Conservation (phyloP, 768 basidiomycete species). For the Kwoniella europaea region DNA sequence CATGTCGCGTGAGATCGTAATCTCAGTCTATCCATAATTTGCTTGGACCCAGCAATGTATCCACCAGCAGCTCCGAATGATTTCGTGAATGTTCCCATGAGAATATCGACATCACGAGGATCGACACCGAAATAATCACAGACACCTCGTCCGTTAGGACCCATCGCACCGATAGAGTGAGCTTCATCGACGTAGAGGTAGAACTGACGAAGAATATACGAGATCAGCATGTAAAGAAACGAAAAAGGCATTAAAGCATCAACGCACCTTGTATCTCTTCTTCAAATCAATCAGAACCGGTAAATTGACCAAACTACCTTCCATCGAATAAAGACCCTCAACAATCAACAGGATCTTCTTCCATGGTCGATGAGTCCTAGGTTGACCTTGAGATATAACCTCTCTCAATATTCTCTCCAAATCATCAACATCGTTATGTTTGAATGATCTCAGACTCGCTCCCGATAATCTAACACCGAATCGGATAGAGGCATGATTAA, state of each 20-base stretch:
- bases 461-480: slow-evolving; percentile 88
- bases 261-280: slow-evolving; percentile 86
- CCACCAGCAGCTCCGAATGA: slow-evolving; percentile 71
- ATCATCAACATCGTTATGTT: slow-evolving; percentile 90
- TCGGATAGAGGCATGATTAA: slow-evolving; percentile 94
- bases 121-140: slow-evolving; percentile 89
- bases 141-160: slow-evolving; percentile 91
- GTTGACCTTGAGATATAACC: slow-evolving; percentile 94
- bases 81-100: slow-evolving; percentile 97
- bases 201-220: slow-evolving; percentile 66
- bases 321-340: slow-evolving; percentile 97
- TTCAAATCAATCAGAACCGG: slow-evolving; percentile 84
- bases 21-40: slow-evolving; percentile 79
- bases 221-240: background rate
- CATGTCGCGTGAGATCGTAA: slow-evolving; percentile 77
- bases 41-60: slow-evolving; percentile 84
- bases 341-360: slow-evolving; percentile 95
- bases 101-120: slow-evolving; percentile 80
- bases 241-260: background rate
- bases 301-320: slow-evolving; percentile 88
- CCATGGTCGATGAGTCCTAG: slow-evolving; percentile 98
- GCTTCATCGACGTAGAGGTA: slow-evolving; percentile 96
- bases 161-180: slow-evolving; percentile 94
- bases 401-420: slow-evolving; percentile 83
- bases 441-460: slow-evolving; percentile 88